Base-by-base conservation (phyloP, 768 basidiomycete genomes). In the Mycena metata region DNA sequence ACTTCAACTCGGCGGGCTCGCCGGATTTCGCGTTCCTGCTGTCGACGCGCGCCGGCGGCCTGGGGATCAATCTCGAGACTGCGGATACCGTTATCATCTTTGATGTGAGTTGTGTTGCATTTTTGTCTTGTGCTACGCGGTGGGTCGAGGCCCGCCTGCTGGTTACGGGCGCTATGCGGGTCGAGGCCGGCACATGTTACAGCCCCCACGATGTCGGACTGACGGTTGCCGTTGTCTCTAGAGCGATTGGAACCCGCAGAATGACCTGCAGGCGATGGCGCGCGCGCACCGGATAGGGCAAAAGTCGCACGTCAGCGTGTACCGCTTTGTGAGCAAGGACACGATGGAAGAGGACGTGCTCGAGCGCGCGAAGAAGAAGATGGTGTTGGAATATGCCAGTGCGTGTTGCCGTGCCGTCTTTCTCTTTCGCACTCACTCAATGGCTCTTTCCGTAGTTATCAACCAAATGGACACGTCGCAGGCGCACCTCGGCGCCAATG, bases 381-480 rank as follows among this genome's bases (percentile, higher is more conserved):
- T 99, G 98, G 96, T 99, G 49, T 84, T 99, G 70, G 98, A 99
- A 80, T 98, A 99, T 84, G 98, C 98, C 47, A 98, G 96, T 98
- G 80, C 77, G 96, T 93, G 57, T 66, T 60, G 49, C 24, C 36
- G 21, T 23, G 30, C 30, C 35, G 50, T 16, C 39, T 10, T 30
- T 17, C 4, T 15, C 23, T 47, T 30, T 12, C 61, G 30, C 61
- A 39, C 76, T 74, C 49, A 74, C 39, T 69, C 58, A 26, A 52
- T 17, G 60, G 46, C 60, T 16, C n/a, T 78, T 30, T 30, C 30
- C 6, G 6, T 30, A 98, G 96, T 99, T 83, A 98, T 99, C 85
- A 98, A 98, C 81, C 97, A 99, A 82, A 98, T 99, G 94, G 98
- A 99, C 82, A 99, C 98, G 24, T 96, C 96, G 46, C 98, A 98